Percentiles rank a stretch among this genome's conserved stretches.
These are phyloP conservation scores for Spatholobus suberectus DNA, from an alignment of 306 rosid species.

Conservation along the genomic window DNA sequence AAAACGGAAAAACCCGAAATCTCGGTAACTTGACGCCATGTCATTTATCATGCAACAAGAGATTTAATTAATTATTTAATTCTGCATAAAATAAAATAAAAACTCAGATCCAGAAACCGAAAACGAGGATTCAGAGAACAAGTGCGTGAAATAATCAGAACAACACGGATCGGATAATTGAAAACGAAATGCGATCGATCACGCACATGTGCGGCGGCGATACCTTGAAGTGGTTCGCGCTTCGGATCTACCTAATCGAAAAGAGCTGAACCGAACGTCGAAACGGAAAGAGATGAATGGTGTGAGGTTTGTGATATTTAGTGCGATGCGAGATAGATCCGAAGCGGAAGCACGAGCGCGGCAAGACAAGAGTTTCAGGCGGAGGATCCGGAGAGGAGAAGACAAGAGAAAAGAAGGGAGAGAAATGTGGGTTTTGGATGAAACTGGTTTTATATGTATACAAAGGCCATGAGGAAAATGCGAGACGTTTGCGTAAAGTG, in stretches of 20 bases:
- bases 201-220: neutral
- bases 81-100: conserved; percentile 15
- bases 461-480: neutral
- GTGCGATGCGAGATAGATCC: conserved; percentile 11
- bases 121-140: neutral
- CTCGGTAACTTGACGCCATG: neutral
- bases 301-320: neutral
- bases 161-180: conserved; percentile 35
- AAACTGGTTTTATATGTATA: neutral
- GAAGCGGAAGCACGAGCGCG: neutral
- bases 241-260: conserved; percentile 43
- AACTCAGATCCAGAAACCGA: conserved; percentile 50
- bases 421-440: neutral
- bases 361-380: conserved; percentile 21
- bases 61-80: neutral
- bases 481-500: neutral
- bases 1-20: neutral
- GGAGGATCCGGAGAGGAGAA: conserved; percentile 47
- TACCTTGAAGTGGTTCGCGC: conserved; percentile 44
- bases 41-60: conserved; percentile 22
- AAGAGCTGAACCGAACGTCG: conserved; percentile 10
- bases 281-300: neutral
- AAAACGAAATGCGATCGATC: conserved; percentile 31
- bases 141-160: neutral
- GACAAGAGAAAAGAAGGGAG: neutral